Conservation (phyloP, 768 basidiomycete genomes). For the Glaciozyma antarctica region DNA sequence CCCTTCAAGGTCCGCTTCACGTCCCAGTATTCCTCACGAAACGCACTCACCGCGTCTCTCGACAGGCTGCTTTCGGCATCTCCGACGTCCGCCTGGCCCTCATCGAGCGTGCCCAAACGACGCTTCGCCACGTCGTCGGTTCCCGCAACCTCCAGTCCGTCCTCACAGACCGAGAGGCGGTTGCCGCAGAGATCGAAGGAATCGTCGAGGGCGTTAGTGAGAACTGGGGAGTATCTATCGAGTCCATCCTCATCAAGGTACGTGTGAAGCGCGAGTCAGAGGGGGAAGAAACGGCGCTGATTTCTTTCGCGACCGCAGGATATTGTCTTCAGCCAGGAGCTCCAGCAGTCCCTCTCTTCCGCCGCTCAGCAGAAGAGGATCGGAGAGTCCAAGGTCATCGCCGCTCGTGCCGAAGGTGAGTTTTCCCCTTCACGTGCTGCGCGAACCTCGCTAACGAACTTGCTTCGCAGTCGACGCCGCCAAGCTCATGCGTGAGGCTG, state of each 20-base stretch:
- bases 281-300: no score
- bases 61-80: conserved; percentile 84
- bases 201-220: conserved; percentile 60
- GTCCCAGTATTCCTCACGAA: not conserved
- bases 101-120: conserved; percentile 80
- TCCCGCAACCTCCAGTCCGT: conserved; percentile 89
- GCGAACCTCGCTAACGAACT: not conserved
- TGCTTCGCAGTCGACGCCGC: conserved; percentile 68
- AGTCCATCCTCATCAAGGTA: conserved; percentile 2
- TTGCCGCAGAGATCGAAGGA: conserved; percentile 92
- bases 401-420: conserved; percentile 57
- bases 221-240: conserved; percentile 78
- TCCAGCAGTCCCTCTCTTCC: conserved; percentile 80
- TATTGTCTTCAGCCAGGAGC: conserved; percentile 82
- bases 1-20: conserved; percentile 5
- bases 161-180: conserved; percentile 92
- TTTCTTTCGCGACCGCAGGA: conserved; percentile 41
- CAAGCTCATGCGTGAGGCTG: conserved; percentile 90
- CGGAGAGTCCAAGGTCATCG: conserved; percentile 93
- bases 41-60: conserved; percentile 38
- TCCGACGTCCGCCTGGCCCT: conserved; percentile 76
- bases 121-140: conserved; percentile 92
- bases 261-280: no score
- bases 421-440: not conserved
- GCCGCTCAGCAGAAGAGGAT: conserved; percentile 96